Conservation (phyloP, 148 eudicot genomes). For the Chenopodium album region DNA sequence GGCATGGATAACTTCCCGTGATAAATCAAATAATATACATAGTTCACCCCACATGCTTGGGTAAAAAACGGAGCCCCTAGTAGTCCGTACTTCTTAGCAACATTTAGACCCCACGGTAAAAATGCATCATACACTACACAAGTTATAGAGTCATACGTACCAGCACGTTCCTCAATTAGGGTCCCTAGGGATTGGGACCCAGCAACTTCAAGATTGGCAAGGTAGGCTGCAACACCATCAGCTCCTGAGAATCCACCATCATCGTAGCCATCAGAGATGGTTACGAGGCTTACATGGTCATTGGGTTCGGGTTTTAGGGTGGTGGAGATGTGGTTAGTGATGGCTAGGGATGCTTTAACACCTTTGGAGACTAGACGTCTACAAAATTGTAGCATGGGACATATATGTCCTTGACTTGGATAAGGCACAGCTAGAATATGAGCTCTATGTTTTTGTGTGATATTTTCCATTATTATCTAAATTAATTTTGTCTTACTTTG, state of each 20-base stretch:
- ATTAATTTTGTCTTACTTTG: neutral
- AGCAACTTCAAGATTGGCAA: constrained; percentile 13
- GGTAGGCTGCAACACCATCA: constrained; percentile 25
- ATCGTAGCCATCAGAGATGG: constrained; percentile 51
- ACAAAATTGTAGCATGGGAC: constrained; percentile 55
- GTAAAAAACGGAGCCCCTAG: constrained; percentile 44
- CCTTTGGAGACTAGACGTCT: constrained; percentile 42
- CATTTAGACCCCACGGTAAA: constrained; percentile 41
- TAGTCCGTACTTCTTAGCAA: constrained; percentile 35
- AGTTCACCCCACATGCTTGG: constrained; percentile 45
- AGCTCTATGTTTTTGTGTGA: neutral
- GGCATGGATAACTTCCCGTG: constrained; percentile 33
- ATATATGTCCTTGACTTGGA: constrained; percentile 53
- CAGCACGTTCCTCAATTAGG: constrained; percentile 26
- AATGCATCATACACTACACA: constrained; percentile 47
- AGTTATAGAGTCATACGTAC: constrained; percentile 27
- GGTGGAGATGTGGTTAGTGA: constrained; percentile 37
- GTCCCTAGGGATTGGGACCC: constrained; percentile 36
- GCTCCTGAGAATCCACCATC: constrained; percentile 34
- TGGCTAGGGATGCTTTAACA: constrained; percentile 41
- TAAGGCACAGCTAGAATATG: constrained; percentile 49
- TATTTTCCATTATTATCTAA: neutral
- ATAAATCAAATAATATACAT: constrained; percentile 30
- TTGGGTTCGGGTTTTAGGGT: constrained; percentile 24
- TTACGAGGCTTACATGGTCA: constrained; percentile 31